Evolutionary conservation across 148 eudicot species (phyloP).

Genomic region (Cornus controversa): DNA sequence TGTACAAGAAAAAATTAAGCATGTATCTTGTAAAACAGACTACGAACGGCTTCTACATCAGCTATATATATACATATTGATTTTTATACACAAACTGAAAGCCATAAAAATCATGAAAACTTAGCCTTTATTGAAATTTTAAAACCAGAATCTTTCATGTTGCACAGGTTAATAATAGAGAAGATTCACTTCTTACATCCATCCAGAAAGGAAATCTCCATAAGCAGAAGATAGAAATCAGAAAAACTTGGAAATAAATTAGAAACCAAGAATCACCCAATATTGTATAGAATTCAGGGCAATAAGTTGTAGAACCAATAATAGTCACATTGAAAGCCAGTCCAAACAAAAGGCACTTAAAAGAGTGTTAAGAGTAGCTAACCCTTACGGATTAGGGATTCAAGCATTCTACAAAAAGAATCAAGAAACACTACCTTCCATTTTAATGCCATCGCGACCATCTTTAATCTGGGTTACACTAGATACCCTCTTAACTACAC

Average conservation of each 20-base stretch:
- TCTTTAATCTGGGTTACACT: constrained; percentile 32
- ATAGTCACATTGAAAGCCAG: neutral
- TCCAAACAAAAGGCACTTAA: neutral
- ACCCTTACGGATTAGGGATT: neutral
- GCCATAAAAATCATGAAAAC: neutral
- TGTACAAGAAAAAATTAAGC: constrained; percentile 10
- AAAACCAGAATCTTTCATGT: constrained; percentile 1
- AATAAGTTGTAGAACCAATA: neutral
- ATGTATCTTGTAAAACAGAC: constrained; percentile 1
- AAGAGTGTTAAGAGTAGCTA: neutral
- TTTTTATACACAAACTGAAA: neutral
- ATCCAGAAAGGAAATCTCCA: neutral
- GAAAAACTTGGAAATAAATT: neutral
- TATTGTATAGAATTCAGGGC: neutral
- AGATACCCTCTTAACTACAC: constrained; percentile 46
- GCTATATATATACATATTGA: neutral
- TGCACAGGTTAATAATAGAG: neutral
- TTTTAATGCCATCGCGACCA: constrained; percentile 52
- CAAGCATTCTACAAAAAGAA: neutral
- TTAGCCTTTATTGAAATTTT: neutral
- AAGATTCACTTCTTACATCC: constrained; percentile 3
- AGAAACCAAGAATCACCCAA: neutral
- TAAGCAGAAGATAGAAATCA: neutral
- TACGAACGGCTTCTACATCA: neutral
- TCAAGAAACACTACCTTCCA: constrained; percentile 58